phyloP scores from a whole-genome alignment of 1,284 basidiomycete species.

The Moniliophthora roreri region DNA sequence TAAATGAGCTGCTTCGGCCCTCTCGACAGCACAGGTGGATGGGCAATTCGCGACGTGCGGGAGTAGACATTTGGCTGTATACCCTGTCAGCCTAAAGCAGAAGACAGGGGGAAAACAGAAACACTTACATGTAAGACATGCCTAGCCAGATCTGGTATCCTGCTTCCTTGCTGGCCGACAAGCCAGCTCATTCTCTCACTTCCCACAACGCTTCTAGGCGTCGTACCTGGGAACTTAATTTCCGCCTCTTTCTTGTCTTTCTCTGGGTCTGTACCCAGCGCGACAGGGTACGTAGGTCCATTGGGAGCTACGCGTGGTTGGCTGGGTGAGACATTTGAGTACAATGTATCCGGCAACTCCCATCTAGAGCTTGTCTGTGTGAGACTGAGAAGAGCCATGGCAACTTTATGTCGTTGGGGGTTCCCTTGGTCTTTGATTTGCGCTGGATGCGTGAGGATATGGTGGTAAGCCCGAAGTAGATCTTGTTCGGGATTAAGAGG shows the following conservation, averaged over 20 bases:
- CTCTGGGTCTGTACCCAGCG: slow-evolving; percentile 30
- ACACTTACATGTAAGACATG: slow-evolving; percentile 62
- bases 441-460: slow-evolving; percentile 65
- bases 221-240: slow-evolving; percentile 49
- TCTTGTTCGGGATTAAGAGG: slow-evolving; percentile 50
- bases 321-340: slow-evolving; percentile 52
- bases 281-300: slow-evolving; percentile 54
- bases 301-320: slow-evolving; percentile 55
- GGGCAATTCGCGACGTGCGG: slow-evolving; percentile 61
- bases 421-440: slow-evolving; percentile 42
- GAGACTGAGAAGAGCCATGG: slow-evolving; percentile 61
- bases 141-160: slow-evolving; percentile 61
- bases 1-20: slow-evolving; percentile 61
- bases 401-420: slow-evolving; percentile 64
- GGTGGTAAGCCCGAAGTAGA: slow-evolving; percentile 68
- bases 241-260: slow-evolving; percentile 38
- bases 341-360: slow-evolving; percentile 66
- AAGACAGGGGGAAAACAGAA: neutral
- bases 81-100: slow-evolving; percentile 7
- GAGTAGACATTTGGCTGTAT: slow-evolving; percentile 50
- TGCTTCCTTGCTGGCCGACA: slow-evolving; percentile 51
- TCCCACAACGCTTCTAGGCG: slow-evolving; percentile 51
- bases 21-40: slow-evolving; percentile 59
- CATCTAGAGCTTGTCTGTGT: slow-evolving; percentile 59
- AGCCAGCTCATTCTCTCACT: slow-evolving; percentile 52